Percentiles rank a stretch among this genome's conserved stretches.
phyloP scores from a whole-genome alignment of 805 yeast genomes.

The Saturnispora diversa region DNA sequence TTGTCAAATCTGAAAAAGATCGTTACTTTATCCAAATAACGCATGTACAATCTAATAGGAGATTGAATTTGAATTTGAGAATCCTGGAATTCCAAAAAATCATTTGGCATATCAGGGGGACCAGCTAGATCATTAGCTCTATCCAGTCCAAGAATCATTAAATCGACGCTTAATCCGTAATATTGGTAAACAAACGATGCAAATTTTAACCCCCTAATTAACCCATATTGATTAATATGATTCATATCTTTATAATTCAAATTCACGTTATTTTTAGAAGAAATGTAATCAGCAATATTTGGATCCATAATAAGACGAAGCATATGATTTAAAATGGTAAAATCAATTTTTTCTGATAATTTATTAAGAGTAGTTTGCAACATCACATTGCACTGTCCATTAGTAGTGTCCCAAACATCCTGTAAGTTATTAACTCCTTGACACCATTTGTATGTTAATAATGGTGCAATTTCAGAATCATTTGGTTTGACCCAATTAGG shows the following conservation, averaged over 20 bases:
- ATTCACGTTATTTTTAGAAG: slow-evolving; percentile 80
- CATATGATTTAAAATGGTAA: slow-evolving; percentile 76
- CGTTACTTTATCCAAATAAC: slow-evolving; percentile 78
- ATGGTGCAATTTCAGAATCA: slow-evolving; percentile 88
- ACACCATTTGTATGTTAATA: slow-evolving; percentile 88
- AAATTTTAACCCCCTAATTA: slow-evolving; percentile 83
- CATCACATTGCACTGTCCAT: slow-evolving; percentile 77
- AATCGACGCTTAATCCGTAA: slow-evolving; percentile 79
- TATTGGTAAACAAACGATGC: slow-evolving; percentile 84
- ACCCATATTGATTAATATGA: slow-evolving; percentile 81
- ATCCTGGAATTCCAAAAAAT: slow-evolving; percentile 65
- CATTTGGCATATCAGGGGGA: slow-evolving; percentile 58
- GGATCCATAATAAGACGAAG: slow-evolving; percentile 78
- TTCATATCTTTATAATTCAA: slow-evolving; percentile 90
- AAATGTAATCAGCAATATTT: slow-evolving; percentile 87
- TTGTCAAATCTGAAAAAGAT: slow-evolving; percentile 68
- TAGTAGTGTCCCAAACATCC: slow-evolving; percentile 67
- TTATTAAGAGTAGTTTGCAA: slow-evolving; percentile 67
- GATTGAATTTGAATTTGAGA: slow-evolving; percentile 50
- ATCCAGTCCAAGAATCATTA: slow-evolving; percentile 74
- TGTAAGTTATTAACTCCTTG: slow-evolving; percentile 78
- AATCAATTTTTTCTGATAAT: slow-evolving; percentile 77
- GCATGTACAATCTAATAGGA: slow-evolving; percentile 73
- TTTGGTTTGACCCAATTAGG: slow-evolving; percentile 97
- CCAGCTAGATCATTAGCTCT: slow-evolving; percentile 88